Base-by-base conservation (phyloP, 257 asterid species). In the Solanum paucissectum region DNA sequence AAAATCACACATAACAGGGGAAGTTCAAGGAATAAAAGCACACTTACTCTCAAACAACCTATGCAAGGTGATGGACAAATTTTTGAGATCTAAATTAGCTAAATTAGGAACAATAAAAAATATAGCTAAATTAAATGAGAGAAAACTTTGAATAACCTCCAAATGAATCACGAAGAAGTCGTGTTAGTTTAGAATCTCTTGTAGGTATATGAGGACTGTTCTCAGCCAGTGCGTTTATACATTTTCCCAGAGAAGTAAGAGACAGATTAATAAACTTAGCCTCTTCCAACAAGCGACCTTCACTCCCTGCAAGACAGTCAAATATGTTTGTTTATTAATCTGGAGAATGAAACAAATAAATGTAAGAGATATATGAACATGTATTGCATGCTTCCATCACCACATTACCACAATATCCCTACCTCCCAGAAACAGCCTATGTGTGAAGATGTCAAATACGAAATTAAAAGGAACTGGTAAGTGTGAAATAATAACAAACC, bases 151-250 rank as follows among this genome's bases (percentile, higher is more conserved):
- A 82, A 16, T 82, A 82, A 96, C 99, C 99, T 93, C 98, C 99
- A 89, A 96, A 96, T 76, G 99, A 96, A 93, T 96, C 98, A 4
- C 98, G 97, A 88, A 96, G 97, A 92, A 96, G 90, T 90, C 98
- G 93, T 40, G 99, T 96, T 92, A 96, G 87, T 89, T 96, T 96
- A 84, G 99, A 96, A 91, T 96, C 99, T 91, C 99, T 90, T 36
- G 94, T 95, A 71, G 99, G 99, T 92, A 96, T 95, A 87, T 96
- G 99, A 83, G 98, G 93, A 91, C 99, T 91, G 85, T 93, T 95
- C 90, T 95, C 98, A 86, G 99, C 98, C 92, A 96, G 89, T 87
- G 99, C 98, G 84, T 96, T 93, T 92, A 96, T 95, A 91, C 98
- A 95, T 90, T 96, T 96, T 71, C 98, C 99, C 34, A 96, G 86